Conservation (phyloP, 2,329 filamentous ascomycete genomes). For the Trichoderma guizhouense region DNA sequence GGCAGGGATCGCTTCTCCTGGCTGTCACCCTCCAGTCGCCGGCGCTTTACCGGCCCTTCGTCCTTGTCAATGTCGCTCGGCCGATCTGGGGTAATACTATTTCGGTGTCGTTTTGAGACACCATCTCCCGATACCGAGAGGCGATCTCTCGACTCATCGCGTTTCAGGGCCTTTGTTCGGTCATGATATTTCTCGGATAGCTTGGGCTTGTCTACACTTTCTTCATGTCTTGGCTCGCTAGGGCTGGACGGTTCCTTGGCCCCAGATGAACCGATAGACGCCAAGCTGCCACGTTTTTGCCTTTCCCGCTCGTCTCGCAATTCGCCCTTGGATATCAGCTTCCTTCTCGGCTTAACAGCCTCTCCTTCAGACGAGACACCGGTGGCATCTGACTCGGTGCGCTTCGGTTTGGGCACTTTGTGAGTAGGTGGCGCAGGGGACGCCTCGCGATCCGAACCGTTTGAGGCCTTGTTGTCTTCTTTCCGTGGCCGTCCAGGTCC, state of each 20-base stretch:
- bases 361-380: constrained; percentile 56
- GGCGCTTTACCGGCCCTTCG: constrained; percentile 52
- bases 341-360: constrained; percentile 56
- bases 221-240: constrained; percentile 48
- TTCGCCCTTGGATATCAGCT: constrained; percentile 62
- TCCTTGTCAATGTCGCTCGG: constrained; percentile 53
- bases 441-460: constrained; percentile 51
- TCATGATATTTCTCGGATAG: constrained; percentile 56
- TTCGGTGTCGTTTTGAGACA: constrained; percentile 55
- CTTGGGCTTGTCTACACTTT: constrained; percentile 46
- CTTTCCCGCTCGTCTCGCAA: constrained; percentile 57
- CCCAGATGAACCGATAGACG: constrained; percentile 52
- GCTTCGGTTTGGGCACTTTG: constrained; percentile 50
- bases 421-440: constrained; percentile 54
- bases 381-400: constrained; percentile 52
- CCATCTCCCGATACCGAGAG: constrained; percentile 49
- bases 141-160: constrained; percentile 58
- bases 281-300: constrained; percentile 57
- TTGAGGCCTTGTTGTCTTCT: constrained; percentile 47
- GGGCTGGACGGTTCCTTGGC: constrained; percentile 53
- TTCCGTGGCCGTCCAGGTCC: constrained; percentile 53
- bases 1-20: constrained; percentile 44
- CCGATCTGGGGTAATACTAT: constrained; percentile 56
- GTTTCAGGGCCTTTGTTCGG: constrained; percentile 57
- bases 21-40: constrained; percentile 53